Base-by-base conservation (phyloP, 495 filamentous ascomycete species). In the Aspergillus biplanus region DNA sequence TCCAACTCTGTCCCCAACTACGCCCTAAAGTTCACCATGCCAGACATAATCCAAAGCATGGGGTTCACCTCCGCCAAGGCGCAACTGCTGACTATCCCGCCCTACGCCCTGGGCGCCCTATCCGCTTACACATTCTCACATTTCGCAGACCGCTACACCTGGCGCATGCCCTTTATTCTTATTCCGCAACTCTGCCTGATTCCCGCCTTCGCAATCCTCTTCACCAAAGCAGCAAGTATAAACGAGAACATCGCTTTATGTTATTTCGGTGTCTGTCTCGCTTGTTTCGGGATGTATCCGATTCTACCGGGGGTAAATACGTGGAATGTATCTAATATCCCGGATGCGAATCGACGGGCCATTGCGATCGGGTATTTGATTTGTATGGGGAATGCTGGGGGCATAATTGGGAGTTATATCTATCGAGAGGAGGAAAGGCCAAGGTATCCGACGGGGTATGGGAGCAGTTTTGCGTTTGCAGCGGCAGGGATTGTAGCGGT, bases 21-120 rank as follows among this genome's bases (percentile, higher is more conserved):
- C 15, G 37, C 37, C 7, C 81, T 71, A 61, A 81, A 64, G 78
- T 84, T 74, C 83, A 85, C 69, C 61, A 70, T 84, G 70, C 83
- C 83, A 5, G 82, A 79, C 12, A 79, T 86, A 49, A 70, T 85
- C 27, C 65, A 54, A 16, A 76, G 78, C 6, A 70, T 86, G 34
- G 81, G 80, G 5, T 85, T 77, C 74, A 62, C 70, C 54, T 69
- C 72, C 50, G 73, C 80, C 42, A 70, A 65, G 6, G 71, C 73
- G n/a, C 73, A 75, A 55, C 67, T 75, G 1, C 48, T 75, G 42
- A 75, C 73, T 7, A 68, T 75, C 13, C 73, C 71, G 0, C 73
- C 73, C 4, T 72, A 75, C 37, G 52, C 61, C 4, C 53, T 62
- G 16, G 73, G 70, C 1, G 70, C 63, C 12, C 3, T 64, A 21